Percentiles rank a stretch among this genome's conserved stretches.
phyloP scores from a whole-genome alignment of 2,329 filamentous ascomycete genomes.

The Coniella vitis region DNA sequence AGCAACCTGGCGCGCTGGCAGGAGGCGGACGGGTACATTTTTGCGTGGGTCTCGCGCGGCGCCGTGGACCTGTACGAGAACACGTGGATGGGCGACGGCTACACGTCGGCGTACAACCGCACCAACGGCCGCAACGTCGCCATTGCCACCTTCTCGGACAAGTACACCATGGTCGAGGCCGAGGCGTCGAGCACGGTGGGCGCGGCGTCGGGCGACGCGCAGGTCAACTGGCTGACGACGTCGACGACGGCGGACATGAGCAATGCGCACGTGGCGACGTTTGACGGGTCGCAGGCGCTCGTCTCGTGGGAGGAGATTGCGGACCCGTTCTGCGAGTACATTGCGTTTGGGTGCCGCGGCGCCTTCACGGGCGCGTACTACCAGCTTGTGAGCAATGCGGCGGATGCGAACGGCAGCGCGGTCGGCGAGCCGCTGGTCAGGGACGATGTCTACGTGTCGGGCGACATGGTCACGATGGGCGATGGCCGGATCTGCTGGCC shows the following conservation, averaged over 20 bases:
- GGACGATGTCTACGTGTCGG: slow-evolving; percentile 51
- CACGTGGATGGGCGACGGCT: slow-evolving; percentile 50
- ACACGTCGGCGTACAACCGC: slow-evolving; percentile 44
- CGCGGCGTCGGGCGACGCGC: slow-evolving; percentile 45
- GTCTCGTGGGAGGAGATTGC: slow-evolving; percentile 57
- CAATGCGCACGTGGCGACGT: slow-evolving; percentile 52
- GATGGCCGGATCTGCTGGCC: slow-evolving; percentile 56
- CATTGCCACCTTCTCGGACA: slow-evolving; percentile 49
- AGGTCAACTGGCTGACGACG: slow-evolving; percentile 50
- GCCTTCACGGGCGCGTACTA: slow-evolving; percentile 52
- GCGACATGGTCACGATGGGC: slow-evolving; percentile 55
- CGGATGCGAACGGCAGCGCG: slow-evolving; percentile 40
- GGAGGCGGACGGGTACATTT: slow-evolving; percentile 47
- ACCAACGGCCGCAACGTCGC: slow-evolving; percentile 55
- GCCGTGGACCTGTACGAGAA: slow-evolving; percentile 47
- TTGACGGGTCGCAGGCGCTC: slow-evolving; percentile 44
- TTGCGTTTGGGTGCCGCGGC: slow-evolving; percentile 55
- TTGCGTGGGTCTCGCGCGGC: slow-evolving; percentile 56
- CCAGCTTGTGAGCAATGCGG: slow-evolving; percentile 44
- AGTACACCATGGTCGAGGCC: slow-evolving; percentile 46
- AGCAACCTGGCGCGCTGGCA: slow-evolving; percentile 48
- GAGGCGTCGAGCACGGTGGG: slow-evolving; percentile 50
- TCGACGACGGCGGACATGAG: slow-evolving; percentile 43
- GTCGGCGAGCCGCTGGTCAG: slow-evolving; percentile 43
- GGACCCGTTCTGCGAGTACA: slow-evolving; percentile 45